Evolutionary conservation across 352 stramenopile species (phyloP).

Genomic region (Pythium brassicae): DNA sequence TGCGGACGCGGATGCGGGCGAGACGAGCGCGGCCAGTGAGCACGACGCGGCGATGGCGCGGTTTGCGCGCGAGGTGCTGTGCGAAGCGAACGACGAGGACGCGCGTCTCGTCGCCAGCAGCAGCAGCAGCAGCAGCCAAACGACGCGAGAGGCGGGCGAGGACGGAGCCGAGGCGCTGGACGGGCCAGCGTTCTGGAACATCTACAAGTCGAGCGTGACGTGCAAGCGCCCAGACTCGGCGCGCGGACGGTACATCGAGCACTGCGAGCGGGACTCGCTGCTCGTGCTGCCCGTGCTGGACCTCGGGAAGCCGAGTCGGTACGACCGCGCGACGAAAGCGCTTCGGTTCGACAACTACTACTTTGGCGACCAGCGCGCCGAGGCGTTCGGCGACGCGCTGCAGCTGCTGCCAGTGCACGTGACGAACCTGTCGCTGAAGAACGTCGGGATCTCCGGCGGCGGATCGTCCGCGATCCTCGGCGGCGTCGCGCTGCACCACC

Average conservation of each 20-base stretch:
- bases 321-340: conserved; percentile 31
- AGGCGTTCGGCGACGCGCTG: conserved; percentile 55
- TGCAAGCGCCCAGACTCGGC: conserved; percentile 42
- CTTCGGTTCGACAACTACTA: conserved; percentile 75
- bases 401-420: conserved; percentile 50
- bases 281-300: conserved; percentile 67
- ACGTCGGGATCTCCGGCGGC: conserved; percentile 50
- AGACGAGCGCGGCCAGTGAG: background rate
- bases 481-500: conserved; percentile 38
- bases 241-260: conserved; percentile 53
- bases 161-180: conserved; percentile 8
- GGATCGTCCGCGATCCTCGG: conserved; percentile 58
- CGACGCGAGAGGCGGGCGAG: background rate
- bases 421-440: conserved; percentile 67
- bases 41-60: conserved; percentile 10
- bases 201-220: conserved; percentile 45
- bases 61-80: conserved; percentile 51
- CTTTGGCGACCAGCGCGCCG: conserved; percentile 60
- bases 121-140: background rate
- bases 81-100: conserved; percentile 19
- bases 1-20: background rate
- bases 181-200: conserved; percentile 42
- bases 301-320: conserved; percentile 38
- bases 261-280: conserved; percentile 50
- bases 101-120: background rate